Percentiles rank a stretch among this genome's conserved stretches.
These are phyloP conservation scores for Neckera pumila DNA, from an alignment of 225 moss, liverwort and hornwort species.

Conservation along the genomic window DNA sequence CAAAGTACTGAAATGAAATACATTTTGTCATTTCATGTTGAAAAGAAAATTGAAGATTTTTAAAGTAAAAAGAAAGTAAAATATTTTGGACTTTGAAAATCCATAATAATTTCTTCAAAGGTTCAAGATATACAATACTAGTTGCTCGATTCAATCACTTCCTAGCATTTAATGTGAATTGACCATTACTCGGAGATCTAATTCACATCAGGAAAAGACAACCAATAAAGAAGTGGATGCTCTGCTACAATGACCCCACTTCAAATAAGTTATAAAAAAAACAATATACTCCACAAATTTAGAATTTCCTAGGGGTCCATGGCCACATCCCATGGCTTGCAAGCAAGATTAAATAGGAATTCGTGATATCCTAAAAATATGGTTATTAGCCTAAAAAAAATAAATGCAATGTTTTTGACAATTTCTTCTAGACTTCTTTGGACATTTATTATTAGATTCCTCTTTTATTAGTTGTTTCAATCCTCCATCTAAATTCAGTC, in stretches of 20 bases:
- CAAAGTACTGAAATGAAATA: background rate
- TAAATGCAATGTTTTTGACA: background rate
- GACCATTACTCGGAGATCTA: background rate
- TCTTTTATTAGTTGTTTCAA: background rate
- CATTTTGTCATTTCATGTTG: background rate
- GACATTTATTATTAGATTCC: background rate
- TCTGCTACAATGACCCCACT: fast-evolving
- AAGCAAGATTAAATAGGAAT: background rate
- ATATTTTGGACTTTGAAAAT: background rate
- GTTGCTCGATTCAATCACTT: background rate
- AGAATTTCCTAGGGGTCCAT: background rate
- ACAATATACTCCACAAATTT: background rate
- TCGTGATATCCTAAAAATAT: background rate
- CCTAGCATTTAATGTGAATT: background rate
- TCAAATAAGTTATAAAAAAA: background rate
- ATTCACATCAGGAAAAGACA: background rate
- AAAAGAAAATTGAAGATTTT: background rate
- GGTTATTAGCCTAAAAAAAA: background rate
- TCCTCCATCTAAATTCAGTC: background rate
- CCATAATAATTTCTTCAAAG: background rate
- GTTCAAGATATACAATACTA: background rate
- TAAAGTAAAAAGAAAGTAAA: background rate
- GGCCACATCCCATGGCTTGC: fast-evolving
- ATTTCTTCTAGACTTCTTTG: background rate
- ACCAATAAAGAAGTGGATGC: background rate